Evolutionary conservation across 176 grass and related monocot genomes (phyloP).

Genomic region (Tillandsia fasciculata): DNA sequence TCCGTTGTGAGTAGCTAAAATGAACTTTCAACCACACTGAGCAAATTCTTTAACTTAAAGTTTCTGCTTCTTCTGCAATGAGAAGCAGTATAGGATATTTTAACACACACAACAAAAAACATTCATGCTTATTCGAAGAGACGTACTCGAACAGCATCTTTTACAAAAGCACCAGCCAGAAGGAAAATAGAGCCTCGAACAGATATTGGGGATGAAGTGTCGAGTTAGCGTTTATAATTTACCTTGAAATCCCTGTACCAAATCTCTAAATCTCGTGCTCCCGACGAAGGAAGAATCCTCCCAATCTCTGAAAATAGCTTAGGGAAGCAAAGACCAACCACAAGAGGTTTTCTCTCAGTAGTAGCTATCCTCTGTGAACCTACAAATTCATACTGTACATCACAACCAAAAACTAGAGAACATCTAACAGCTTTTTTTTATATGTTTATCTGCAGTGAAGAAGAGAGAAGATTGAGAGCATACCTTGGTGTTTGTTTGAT

Average conservation of each 20-base stretch:
- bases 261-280: slow-evolving; percentile 23
- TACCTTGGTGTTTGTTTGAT: slow-evolving; percentile 19
- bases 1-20: not conserved
- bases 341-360: slow-evolving; percentile 21
- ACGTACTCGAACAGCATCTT: too few relatives aligned
- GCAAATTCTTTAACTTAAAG: too few relatives aligned
- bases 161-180: too few relatives aligned
- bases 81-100: too few relatives aligned
- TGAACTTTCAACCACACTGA: not conserved
- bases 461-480: not conserved
- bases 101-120: too few relatives aligned
- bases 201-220: not conserved
- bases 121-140: too few relatives aligned
- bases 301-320: slow-evolving; percentile 50
- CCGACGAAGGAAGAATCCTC: slow-evolving; percentile 24
- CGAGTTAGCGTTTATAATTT: not conserved
- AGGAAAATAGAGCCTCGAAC: too few relatives aligned
- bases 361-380: slow-evolving; percentile 13
- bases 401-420: not conserved
- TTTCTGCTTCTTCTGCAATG: too few relatives aligned
- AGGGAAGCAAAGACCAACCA: slow-evolving; percentile 28
- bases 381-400: slow-evolving; percentile 8
- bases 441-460: not conserved
- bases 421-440: too few relatives aligned
- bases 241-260: slow-evolving; percentile 56